A percentile compares a stretch with the other conserved stretches of the same genome.
Conservation (phyloP, 2,329 filamentous ascomycete genomes). For the Exophiala alcalophila region DNA sequence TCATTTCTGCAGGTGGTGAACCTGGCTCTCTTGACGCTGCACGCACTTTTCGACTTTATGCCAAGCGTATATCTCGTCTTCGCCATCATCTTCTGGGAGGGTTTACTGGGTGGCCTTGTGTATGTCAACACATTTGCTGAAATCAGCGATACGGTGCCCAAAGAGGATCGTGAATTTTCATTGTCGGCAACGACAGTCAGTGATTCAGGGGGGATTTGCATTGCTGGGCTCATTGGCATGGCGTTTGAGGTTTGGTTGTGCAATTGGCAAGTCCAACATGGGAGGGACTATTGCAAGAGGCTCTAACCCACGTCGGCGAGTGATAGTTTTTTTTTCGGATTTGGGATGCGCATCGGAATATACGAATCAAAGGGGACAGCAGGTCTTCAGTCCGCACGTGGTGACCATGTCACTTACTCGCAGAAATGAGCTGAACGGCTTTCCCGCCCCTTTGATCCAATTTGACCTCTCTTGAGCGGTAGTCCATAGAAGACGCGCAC, state of each 20-base stretch:
- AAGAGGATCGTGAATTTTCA: slow-evolving; percentile 83
- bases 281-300: slow-evolving; percentile 68
- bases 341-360: no score
- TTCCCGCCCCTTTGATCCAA: no score
- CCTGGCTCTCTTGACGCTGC: slow-evolving; percentile 67
- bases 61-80: slow-evolving; percentile 87
- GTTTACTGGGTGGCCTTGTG: slow-evolving; percentile 81
- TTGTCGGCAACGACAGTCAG: slow-evolving; percentile 86
- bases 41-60: slow-evolving; percentile 77
- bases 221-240: slow-evolving; percentile 82
- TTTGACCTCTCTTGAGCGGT: no score
- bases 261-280: slow-evolving; percentile 76
- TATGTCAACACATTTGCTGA: slow-evolving; percentile 97
- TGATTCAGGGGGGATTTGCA: slow-evolving; percentile 85
- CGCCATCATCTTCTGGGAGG: slow-evolving; percentile 86
- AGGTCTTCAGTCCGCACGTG: no score
- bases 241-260: slow-evolving; percentile 78
- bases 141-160: slow-evolving; percentile 77
- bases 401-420: no score
- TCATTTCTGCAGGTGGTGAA: slow-evolving; percentile 80
- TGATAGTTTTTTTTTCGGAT: no score
- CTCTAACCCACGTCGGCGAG: slow-evolving; percentile 31
- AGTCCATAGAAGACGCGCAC: no score
- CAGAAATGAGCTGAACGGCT: no score
- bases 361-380: no score